These are phyloP conservation scores for Trypanosoma vivax DNA, from an alignment of 208 protist genomes.

Conservation along the genomic window DNA sequence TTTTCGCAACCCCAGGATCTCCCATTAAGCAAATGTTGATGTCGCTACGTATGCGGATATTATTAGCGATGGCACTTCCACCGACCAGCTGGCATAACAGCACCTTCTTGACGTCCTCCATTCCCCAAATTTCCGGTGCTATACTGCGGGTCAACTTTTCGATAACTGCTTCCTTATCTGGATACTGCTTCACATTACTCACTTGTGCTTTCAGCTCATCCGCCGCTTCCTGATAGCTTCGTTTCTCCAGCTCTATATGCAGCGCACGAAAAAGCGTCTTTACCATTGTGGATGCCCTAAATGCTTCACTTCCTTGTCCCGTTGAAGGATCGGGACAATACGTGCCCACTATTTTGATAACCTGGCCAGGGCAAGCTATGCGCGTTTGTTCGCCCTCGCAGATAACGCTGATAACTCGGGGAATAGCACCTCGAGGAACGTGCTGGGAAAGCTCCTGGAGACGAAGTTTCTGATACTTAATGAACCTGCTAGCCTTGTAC, in stretches of 20 bases:
- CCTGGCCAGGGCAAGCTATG: slow-evolving; percentile 70
- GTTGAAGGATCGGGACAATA: slow-evolving; percentile 82
- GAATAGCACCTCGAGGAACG: slow-evolving; percentile 82
- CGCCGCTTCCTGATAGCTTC: slow-evolving; percentile 79
- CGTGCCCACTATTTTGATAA: slow-evolving; percentile 72
- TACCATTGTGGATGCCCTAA: slow-evolving; percentile 80
- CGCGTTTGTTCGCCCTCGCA: slow-evolving; percentile 83
- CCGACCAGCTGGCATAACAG: slow-evolving; percentile 97
- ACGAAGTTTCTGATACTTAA: slow-evolving; percentile 82
- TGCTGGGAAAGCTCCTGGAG: slow-evolving; percentile 85
- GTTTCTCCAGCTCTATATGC: slow-evolving; percentile 72
- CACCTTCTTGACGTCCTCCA: slow-evolving; percentile 98
- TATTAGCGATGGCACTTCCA: slow-evolving; percentile 95
- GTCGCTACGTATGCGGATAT: slow-evolving; percentile 93
- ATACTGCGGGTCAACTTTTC: slow-evolving; percentile 94
- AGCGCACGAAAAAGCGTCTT: slow-evolving; percentile 77
- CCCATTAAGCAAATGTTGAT: slow-evolving; percentile 99
- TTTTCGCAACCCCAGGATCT: slow-evolving; percentile 99
- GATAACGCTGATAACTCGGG: slow-evolving; percentile 77
- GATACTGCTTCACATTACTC: slow-evolving; percentile 63
- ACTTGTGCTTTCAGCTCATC: slow-evolving; percentile 62
- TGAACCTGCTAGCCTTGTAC: slow-evolving; percentile 84
- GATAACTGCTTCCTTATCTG: slow-evolving; percentile 86
- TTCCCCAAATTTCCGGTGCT: slow-evolving; percentile 97
- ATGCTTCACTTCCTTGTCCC: slow-evolving; percentile 75